A percentile compares a stretch with the other conserved stretches of the same genome.
These are phyloP conservation scores for Dictyostelium gargantuum DNA, from an alignment of 208 protist genomes.

Conservation along the genomic window DNA sequence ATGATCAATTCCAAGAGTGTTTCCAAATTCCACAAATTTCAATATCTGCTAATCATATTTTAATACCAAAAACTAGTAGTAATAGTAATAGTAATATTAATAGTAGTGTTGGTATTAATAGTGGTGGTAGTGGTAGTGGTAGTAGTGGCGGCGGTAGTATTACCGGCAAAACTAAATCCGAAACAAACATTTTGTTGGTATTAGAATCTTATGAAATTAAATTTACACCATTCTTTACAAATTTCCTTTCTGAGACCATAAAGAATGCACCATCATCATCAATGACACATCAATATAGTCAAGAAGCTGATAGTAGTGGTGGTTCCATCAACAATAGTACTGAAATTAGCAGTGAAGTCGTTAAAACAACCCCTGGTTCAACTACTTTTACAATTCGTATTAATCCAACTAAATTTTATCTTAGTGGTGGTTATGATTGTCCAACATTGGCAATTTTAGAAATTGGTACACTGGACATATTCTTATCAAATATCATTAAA, in stretches of 20 bases:
- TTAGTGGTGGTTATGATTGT: background rate
- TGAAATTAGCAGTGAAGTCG: too few species aligned
- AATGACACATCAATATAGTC: background rate
- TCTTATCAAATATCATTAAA: slow-evolving; percentile 37
- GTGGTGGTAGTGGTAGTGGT: background rate
- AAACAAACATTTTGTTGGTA: slow-evolving; percentile 40
- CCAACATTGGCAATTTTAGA: slow-evolving; percentile 28
- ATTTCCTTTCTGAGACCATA: slow-evolving; percentile 23
- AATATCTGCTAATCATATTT: slow-evolving; percentile 27
- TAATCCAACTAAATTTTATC: slow-evolving; percentile 19
- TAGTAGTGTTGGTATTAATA: background rate
- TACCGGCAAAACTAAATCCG: background rate
- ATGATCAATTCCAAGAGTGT: slow-evolving; percentile 60
- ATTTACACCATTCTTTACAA: slow-evolving; percentile 45
- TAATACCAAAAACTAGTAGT: background rate
- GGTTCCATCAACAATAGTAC: background rate
- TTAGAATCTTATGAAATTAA: slow-evolving; percentile 35
- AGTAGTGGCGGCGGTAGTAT: background rate
- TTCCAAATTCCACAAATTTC: slow-evolving; percentile 41
- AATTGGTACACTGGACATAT: slow-evolving; percentile 42
- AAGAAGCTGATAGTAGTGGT: background rate
- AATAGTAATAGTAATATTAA: background rate
- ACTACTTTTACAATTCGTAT: slow-evolving; percentile 34
- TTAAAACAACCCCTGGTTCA: slow-evolving; percentile 19
- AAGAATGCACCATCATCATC: slow-evolving; percentile 20